These are phyloP conservation scores for Camelina neglecta DNA, from an alignment of 345 rosid species.

Conservation along the genomic window DNA sequence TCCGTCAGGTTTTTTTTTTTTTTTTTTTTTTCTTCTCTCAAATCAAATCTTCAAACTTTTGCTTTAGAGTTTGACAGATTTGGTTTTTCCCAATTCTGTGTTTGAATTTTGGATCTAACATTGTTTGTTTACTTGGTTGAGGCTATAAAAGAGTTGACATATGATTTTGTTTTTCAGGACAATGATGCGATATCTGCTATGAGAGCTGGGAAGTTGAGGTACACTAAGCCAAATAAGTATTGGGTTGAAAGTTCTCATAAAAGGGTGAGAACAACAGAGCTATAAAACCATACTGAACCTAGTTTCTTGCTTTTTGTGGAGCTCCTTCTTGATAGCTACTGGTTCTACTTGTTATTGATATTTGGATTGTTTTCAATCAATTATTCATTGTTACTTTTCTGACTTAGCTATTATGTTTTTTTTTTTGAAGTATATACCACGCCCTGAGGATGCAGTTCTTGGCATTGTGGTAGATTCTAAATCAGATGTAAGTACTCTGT, in stretches of 20 bases:
- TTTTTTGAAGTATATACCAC: conserved; percentile 68
- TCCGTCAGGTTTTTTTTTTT: too few relatives aligned
- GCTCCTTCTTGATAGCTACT: background rate
- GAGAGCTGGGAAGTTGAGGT: conserved; percentile 75
- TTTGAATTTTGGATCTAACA: background rate
- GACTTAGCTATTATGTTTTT: conserved; percentile 23
- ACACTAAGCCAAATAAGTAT: conserved; percentile 56
- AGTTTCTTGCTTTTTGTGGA: background rate
- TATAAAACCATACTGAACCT: background rate
- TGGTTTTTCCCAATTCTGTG: background rate
- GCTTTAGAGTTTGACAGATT: background rate
- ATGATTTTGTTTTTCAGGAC: conserved; percentile 51
- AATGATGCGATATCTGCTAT: conserved; percentile 63
- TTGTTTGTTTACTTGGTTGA: background rate
- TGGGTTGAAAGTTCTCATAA: conserved; percentile 71
- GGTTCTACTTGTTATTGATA: background rate
- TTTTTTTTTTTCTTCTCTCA: conserved; percentile 23
- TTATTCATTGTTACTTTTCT: background rate
- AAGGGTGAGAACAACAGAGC: conserved; percentile 54
- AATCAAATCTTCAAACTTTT: background rate
- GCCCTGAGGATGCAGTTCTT: conserved; percentile 68
- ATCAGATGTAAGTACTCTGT: conserved; percentile 68
- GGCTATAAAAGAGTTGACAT: background rate
- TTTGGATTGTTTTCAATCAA: background rate
- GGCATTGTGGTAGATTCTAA: conserved; percentile 80